Conservation (phyloP, 164 flowering plant genomes). For the Vitis cinerea region DNA sequence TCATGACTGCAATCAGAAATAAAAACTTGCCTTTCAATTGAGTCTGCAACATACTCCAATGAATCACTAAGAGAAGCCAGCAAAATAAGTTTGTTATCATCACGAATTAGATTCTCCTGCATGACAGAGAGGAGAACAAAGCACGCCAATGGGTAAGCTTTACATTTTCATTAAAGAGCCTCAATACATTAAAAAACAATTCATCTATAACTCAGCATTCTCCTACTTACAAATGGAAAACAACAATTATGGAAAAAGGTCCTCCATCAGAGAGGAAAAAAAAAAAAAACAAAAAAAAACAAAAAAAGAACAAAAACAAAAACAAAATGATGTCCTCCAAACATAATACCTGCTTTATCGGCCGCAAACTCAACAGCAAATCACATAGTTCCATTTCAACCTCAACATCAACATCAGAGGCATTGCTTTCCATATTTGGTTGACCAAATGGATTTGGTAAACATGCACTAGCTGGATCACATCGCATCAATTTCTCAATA, state of each 20-base stretch:
- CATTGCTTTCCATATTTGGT: slow-evolving; percentile 29
- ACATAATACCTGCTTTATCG: slow-evolving; percentile 81
- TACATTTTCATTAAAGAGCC: not conserved
- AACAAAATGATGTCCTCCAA: not conserved
- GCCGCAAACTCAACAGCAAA: slow-evolving; percentile 65
- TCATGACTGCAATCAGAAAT: not conserved
- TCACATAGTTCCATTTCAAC: slow-evolving; percentile 75
- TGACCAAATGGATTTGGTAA: slow-evolving; percentile 60
- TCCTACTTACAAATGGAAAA: not conserved
- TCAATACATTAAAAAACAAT: not conserved
- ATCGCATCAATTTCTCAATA: slow-evolving; percentile 82
- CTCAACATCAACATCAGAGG: slow-evolving; percentile 60
- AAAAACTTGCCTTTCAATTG: slow-evolving; percentile 79
- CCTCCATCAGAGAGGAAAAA: not conserved
- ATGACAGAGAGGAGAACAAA: slow-evolving; percentile 14
- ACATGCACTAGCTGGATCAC: slow-evolving; percentile 81
- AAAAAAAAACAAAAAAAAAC: not conserved
- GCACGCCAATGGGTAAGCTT: not conserved
- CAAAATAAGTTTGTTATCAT: slow-evolving; percentile 88
- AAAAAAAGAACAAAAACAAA: not conserved
- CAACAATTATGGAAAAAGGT: not conserved
- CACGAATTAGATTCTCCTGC: slow-evolving; percentile 96
- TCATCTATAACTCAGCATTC: not conserved
- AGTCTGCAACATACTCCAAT: slow-evolving; percentile 95
- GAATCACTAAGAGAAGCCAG: slow-evolving; percentile 98